Percentiles rank a stretch among this genome's conserved stretches.
These are phyloP conservation scores for Xerophyta viscosa DNA, from an alignment of 106 monocot genomes.

Conservation along the genomic window DNA sequence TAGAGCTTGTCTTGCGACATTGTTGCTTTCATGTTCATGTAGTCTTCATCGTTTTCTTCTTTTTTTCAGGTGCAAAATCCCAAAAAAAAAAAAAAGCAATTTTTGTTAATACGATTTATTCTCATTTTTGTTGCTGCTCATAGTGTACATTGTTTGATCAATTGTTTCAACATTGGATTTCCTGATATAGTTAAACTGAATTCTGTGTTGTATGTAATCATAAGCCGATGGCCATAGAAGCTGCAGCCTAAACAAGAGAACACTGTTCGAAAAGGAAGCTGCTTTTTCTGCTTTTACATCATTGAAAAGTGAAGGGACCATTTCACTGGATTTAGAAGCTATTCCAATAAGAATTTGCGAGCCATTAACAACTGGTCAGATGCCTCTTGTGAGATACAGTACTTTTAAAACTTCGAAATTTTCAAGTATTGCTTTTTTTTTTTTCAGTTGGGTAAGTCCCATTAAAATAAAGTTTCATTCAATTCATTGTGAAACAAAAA, in stretches of 20 bases:
- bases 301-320: neutral
- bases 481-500: too few species aligned
- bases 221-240: neutral
- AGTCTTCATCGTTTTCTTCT: neutral
- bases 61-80: too few species aligned
- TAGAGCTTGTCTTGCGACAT: neutral
- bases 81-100: constrained; percentile 6
- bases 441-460: too few species aligned
- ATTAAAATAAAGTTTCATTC: too few species aligned
- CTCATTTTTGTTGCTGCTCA: neutral
- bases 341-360: too few species aligned
- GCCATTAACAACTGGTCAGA: too few species aligned
- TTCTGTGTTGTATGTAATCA: neutral
- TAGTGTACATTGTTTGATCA: neutral
- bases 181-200: neutral
- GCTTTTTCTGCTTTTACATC: neutral
- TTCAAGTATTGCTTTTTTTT: too few species aligned
- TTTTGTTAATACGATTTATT: too few species aligned
- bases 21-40: too few species aligned
- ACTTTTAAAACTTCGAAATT: too few species aligned
- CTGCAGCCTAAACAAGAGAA: neutral
- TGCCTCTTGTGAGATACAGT: too few species aligned
- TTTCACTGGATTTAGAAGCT: neutral
- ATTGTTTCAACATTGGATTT: too few species aligned
- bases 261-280: neutral